These are phyloP conservation scores for Torulaspora pretoriensis DNA, from an alignment of 1,139 yeast species.

Conservation along the genomic window DNA sequence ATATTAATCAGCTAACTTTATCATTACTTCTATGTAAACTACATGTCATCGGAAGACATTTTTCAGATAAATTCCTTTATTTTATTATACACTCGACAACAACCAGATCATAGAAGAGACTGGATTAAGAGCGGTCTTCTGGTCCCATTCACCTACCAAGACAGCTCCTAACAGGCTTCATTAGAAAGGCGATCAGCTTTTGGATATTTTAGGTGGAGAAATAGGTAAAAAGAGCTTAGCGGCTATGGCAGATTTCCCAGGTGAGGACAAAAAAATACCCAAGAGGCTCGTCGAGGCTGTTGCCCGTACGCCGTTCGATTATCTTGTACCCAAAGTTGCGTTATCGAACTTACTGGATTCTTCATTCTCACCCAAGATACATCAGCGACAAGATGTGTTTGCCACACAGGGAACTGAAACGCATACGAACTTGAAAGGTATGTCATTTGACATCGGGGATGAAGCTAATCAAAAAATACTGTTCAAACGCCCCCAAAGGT, in stretches of 20 bases:
- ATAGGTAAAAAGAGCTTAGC: slow-evolving; percentile 13
- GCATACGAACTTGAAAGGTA: slow-evolving; percentile 7
- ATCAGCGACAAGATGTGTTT: slow-evolving; percentile 12
- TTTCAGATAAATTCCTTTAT: background rate
- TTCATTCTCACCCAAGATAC: slow-evolving; percentile 15
- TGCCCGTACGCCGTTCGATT: slow-evolving; percentile 28
- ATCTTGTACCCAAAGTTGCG: slow-evolving; percentile 32
- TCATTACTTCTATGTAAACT: background rate
- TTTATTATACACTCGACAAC: too few relatives aligned
- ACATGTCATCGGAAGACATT: background rate
- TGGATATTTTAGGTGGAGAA: too few relatives aligned
- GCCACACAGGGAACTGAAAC: slow-evolving; percentile 6
- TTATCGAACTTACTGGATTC: slow-evolving; percentile 20
- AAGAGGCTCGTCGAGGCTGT: slow-evolving; percentile 29
- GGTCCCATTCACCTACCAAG: too few relatives aligned
- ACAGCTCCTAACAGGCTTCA: too few relatives aligned
- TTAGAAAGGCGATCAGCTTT: too few relatives aligned
- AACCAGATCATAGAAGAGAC: too few relatives aligned
- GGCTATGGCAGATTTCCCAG: slow-evolving; percentile 34
- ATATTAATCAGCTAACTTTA: background rate
- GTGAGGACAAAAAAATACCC: slow-evolving; percentile 30
- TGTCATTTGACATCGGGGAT: slow-evolving; percentile 11
- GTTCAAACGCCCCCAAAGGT: slow-evolving; percentile 23
- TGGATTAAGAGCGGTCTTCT: too few relatives aligned
- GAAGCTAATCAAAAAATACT: slow-evolving; percentile 8